Evolutionary conservation across 2,329 filamentous ascomycete genomes (phyloP), one percentile per base, ranked within the genome.

Genomic region (Stemphylium lycopersici): DNA sequence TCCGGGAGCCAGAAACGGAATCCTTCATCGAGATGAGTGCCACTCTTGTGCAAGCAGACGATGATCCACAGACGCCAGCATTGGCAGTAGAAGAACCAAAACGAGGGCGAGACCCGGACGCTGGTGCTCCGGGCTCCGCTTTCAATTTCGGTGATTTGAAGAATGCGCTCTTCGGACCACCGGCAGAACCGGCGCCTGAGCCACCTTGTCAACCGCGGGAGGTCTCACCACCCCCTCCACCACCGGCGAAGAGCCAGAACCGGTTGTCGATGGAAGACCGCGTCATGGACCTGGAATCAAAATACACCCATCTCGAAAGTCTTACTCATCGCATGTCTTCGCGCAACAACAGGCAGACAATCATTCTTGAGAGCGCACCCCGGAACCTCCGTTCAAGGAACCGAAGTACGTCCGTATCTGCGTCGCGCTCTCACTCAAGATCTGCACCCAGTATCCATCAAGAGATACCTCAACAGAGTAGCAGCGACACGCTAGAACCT

Each of bases 131-230:
- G 0, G 67, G 71, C 6, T 65, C 70, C 36, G 66, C 71, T 2
- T 75, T 76, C 66, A 71, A 76, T 54, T 76, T 76, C 43, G 73
- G 72, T 11, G 61, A 69, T n/a, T 54, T 76, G 32, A 66, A 64
- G 36, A 66, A 56, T 18, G 66, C 56, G 10, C 63, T 65, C 43
- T 64, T 57, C 3, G 63, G 63, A 24, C 34, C 49, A 18, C 34
- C 48, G 8, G 65, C 65, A 36, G 61, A 66, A 20, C 52, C 50
- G 6, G 52, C 53, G 3, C 52, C 57, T 47, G 56, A 49, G 46
- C 48, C 1, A 20, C 33, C 39, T 13, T 18, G 36, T 37, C 59
- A 37, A 22, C 11, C 48, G 38, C 39, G 39, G 45, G 59, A 64
- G 38, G 58, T 67, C 5, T 52, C 55, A 10, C 45, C 59, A 32